Evolutionary conservation across 352 stramenopile species (phyloP), one percentile per base, ranked within the genome.

Genomic region (Phytophthora meadii): DNA sequence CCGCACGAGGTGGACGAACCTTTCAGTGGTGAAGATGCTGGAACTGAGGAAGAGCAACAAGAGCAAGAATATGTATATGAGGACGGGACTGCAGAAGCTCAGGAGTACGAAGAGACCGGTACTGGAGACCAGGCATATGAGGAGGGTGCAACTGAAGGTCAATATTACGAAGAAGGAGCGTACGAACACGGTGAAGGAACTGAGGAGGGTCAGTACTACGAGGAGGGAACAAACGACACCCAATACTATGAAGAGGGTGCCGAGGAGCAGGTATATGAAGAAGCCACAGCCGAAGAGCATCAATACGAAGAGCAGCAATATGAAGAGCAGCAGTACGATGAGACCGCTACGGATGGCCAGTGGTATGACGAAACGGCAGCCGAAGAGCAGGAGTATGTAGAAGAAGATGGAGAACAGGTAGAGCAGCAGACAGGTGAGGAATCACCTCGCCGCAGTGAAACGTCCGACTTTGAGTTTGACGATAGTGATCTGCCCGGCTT

Each of bases 1-100:
- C 85, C 87, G 27, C 86, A 81, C 54, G 74, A 84, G 52, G 49
- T 94, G 14, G 87, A 92, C 50, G 77, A 81, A 12, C 78, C 81
- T 3, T 92, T 90, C 24, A 79, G 88, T 57, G 54, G 65, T 4
- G 84, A 78, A 70, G 67, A 72, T 19, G 60, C 15, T 44, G 48
- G 42, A 2, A 55, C 32, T n/a, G 65, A 42, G 34, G 66, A 57
- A 42, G 48, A 67, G 1, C 59, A 72, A 32, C 63, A 55, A 56
- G 52, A 41, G 4, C 39, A 39, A 32, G 62, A 68, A 2, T 57
- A 58, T 17, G 48, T 54, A 9, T 57, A 57, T 24, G 52, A 57
- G 10, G 39, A 59, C 7, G 41, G 27, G 11, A 32, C 42, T 15
- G 8, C 45, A 22, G 61, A 67, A 12, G 46, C 48, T 15, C 25